phyloP scores from a whole-genome alignment of 139 green algal species.

The Asterochloris sp. region DNA sequence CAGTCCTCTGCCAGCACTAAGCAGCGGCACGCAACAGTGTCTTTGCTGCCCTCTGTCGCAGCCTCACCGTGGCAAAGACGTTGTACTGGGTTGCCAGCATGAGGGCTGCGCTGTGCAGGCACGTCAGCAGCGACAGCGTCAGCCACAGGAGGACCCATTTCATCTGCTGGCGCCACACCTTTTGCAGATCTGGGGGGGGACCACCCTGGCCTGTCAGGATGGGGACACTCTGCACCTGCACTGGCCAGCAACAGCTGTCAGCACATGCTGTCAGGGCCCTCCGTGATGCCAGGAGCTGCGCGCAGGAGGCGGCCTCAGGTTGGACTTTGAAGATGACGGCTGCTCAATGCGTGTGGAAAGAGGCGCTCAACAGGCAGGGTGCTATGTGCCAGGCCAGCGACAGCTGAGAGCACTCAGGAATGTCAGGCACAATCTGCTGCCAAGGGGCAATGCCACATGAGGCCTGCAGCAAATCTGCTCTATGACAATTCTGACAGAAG shows the following conservation, averaged over 20 bases:
- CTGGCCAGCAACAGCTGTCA: not conserved
- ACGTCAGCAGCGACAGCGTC: slow-evolving; percentile 15
- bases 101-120: slow-evolving; percentile 18
- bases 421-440: too few relatives aligned
- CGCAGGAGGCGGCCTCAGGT: not conserved
- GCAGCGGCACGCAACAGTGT: too few relatives aligned
- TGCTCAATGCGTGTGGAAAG: too few relatives aligned
- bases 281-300: not conserved
- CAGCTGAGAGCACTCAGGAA: too few relatives aligned
- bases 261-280: not conserved
- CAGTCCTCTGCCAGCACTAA: too few relatives aligned
- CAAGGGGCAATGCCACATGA: too few relatives aligned
- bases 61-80: slow-evolving; percentile 13
- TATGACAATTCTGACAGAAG: too few relatives aligned
- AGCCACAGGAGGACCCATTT: slow-evolving; percentile 18
- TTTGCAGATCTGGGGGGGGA: not conserved
- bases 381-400: too few relatives aligned
- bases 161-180: slow-evolving; percentile 15
- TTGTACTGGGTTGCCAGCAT: slow-evolving; percentile 12
- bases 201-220: not conserved
- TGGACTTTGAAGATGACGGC: not conserved
- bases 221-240: slow-evolving; percentile 9
- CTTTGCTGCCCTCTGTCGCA: too few relatives aligned
- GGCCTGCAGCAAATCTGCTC: too few relatives aligned
- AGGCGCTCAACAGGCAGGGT: too few relatives aligned